Evolutionary conservation across 208 protist species (phyloP).

Genomic region (Trypanosomatidae sp.): DNA sequence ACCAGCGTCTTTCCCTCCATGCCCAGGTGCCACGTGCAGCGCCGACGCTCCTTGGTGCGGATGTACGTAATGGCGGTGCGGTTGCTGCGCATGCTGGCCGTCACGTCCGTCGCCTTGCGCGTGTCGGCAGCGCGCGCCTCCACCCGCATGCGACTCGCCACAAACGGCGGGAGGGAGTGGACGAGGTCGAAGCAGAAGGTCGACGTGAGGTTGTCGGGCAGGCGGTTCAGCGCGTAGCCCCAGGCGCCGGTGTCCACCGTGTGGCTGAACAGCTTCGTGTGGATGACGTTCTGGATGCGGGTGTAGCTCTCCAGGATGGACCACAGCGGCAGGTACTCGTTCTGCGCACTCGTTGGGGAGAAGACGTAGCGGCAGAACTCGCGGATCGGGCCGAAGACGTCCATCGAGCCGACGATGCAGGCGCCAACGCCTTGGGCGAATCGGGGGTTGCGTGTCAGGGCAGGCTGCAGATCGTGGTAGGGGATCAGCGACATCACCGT

Average conservation of each 20-base stretch:
- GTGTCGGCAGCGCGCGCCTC: slow-evolving; percentile 72
- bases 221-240: slow-evolving; percentile 82
- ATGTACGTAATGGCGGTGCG: slow-evolving; percentile 69
- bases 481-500: slow-evolving; percentile 71
- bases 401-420: slow-evolving; percentile 53
- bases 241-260: slow-evolving; percentile 85
- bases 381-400: slow-evolving; percentile 76
- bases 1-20: slow-evolving; percentile 89
- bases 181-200: slow-evolving; percentile 86
- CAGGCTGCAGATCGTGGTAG: slow-evolving; percentile 34
- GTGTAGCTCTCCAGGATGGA: slow-evolving; percentile 82
- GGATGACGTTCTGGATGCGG: slow-evolving; percentile 82
- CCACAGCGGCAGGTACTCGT: slow-evolving; percentile 85
- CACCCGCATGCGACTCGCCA: slow-evolving; percentile 74
- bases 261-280: slow-evolving; percentile 74
- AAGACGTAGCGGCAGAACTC: slow-evolving; percentile 85
- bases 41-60: slow-evolving; percentile 78
- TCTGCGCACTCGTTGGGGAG: slow-evolving; percentile 52
- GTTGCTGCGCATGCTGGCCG: slow-evolving; percentile 18
- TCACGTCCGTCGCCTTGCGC: slow-evolving; percentile 32
- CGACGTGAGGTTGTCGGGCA: slow-evolving; percentile 76
- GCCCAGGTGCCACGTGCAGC: slow-evolving; percentile 84
- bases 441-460: slow-evolving; percentile 41
- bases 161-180: slow-evolving; percentile 73
- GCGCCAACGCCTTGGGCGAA: slow-evolving; percentile 71